Conservation (phyloP, 108 stramenopile genomes). For the Nannochloropsis granulata region DNA sequence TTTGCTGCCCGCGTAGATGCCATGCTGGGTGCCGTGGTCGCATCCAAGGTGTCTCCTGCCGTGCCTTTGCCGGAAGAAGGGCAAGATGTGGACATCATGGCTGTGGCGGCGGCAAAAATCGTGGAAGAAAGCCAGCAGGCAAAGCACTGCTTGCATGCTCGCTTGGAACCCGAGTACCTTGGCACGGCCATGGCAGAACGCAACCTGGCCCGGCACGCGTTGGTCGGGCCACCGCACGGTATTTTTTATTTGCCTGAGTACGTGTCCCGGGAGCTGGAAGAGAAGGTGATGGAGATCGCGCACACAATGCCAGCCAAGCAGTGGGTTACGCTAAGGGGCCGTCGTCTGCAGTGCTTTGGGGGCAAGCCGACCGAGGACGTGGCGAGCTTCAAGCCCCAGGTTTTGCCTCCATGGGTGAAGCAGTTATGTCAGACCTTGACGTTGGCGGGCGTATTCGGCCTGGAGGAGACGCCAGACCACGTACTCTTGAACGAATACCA, state of each 20-base stretch:
- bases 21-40: neutral
- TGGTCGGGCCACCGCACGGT: neutral
- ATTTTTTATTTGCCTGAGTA: constrained; percentile 24
- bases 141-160: neutral
- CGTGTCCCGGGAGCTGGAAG: constrained; percentile 9
- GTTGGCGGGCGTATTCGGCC: neutral
- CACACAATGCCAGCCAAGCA: neutral
- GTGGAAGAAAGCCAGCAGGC: neutral
- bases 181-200: neutral
- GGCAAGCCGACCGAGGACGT: constrained; percentile 13
- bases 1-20: neutral
- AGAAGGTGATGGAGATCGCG: neutral
- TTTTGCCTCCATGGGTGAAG: constrained; percentile 23
- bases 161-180: neutral
- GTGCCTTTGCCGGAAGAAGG: neutral
- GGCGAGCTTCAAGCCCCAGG: neutral
- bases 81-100: neutral
- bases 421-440: constrained; percentile 7
- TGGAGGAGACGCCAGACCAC: constrained; percentile 16
- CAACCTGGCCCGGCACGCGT: neutral
- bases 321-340: constrained; percentile 18
- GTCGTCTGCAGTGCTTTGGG: constrained; percentile 28
- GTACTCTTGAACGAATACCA: constrained; percentile 17
- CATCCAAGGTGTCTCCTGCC: neutral
- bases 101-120: neutral